Evolutionary conservation across 192 early-diverging fungal species (phyloP).

Genomic region (Dissophora ornata): DNA sequence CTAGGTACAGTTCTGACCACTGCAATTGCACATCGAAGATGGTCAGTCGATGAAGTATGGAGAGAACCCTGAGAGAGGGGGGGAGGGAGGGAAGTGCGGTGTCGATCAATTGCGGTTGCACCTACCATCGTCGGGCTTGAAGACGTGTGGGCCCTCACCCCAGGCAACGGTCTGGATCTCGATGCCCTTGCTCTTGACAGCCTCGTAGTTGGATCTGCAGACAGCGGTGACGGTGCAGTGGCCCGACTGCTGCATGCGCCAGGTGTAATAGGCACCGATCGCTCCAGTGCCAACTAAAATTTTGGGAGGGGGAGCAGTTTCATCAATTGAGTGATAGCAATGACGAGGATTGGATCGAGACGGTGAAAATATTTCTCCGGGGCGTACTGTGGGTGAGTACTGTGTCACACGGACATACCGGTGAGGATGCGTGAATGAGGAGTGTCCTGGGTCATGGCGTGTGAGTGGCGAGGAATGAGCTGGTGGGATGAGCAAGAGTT

Average conservation of each 20-base stretch:
- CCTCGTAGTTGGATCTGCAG: conserved; percentile 75
- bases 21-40: no score
- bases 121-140: conserved; percentile 63
- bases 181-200: conserved; percentile 64
- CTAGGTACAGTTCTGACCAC: conserved; percentile 57
- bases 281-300: conserved; percentile 76
- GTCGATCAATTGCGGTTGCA: not conserved
- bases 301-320: not conserved
- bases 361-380: no score
- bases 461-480: not conserved
- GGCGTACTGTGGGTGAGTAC: no score
- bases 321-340: no score
- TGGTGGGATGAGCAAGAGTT: not conserved
- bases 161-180: conserved; percentile 65
- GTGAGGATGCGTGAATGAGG: conserved; percentile 45
- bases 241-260: conserved; percentile 68
- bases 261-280: conserved; percentile 72
- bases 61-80: no score
- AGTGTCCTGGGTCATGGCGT: conserved; percentile 9
- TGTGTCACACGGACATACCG: no score
- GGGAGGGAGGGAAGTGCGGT: not conserved
- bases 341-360: no score
- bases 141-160: conserved; percentile 63
- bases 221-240: conserved; percentile 64
- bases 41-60: no score